Percentiles rank a stretch among this genome's conserved stretches.
These are phyloP conservation scores for Bombardia bombarda DNA, from an alignment of 495 filamentous ascomycete genomes.

Conservation along the genomic window DNA sequence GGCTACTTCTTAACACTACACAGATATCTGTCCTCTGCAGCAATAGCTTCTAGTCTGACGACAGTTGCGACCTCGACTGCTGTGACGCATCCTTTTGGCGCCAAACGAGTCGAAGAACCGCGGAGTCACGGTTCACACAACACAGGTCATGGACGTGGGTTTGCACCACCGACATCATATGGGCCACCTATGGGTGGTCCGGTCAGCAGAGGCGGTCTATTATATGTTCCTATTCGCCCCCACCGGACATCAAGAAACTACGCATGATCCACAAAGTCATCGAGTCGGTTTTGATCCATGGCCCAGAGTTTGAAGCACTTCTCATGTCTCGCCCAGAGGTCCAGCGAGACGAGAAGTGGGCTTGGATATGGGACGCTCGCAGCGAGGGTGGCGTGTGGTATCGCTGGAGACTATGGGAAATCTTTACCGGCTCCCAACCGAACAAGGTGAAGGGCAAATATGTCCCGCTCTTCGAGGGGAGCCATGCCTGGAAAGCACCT, in stretches of 20 bases:
- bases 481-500: conserved; percentile 62
- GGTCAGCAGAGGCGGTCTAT: conserved; percentile 36
- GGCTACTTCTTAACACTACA: conserved; percentile 79
- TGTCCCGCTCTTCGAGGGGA: conserved; percentile 60
- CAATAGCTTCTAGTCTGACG: conserved; percentile 49
- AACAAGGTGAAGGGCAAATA: conserved; percentile 33
- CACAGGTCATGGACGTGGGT: conserved; percentile 56
- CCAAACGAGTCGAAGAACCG: conserved; percentile 54
- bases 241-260: conserved; percentile 70
- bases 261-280: conserved; percentile 83
- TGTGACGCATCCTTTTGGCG: conserved; percentile 71
- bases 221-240: conserved; percentile 68
- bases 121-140: conserved; percentile 49
- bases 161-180: conserved; percentile 75
- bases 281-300: conserved; percentile 67
- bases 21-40: conserved; percentile 77
- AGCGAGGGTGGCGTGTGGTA: conserved; percentile 78
- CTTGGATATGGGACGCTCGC: conserved; percentile 87
- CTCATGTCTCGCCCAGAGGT: conserved; percentile 80
- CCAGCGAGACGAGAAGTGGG: conserved; percentile 79
- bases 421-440: conserved; percentile 50
- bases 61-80: conserved; percentile 43
- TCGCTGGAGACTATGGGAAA: conserved; percentile 82
- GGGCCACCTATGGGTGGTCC: conserved; percentile 34
- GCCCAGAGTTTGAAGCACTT: conserved; percentile 85